Percentiles rank a stretch among this genome's conserved stretches.
These are phyloP conservation scores for Trichoderma lentiforme DNA, from an alignment of 2,329 filamentous ascomycete species.

Conservation along the genomic window DNA sequence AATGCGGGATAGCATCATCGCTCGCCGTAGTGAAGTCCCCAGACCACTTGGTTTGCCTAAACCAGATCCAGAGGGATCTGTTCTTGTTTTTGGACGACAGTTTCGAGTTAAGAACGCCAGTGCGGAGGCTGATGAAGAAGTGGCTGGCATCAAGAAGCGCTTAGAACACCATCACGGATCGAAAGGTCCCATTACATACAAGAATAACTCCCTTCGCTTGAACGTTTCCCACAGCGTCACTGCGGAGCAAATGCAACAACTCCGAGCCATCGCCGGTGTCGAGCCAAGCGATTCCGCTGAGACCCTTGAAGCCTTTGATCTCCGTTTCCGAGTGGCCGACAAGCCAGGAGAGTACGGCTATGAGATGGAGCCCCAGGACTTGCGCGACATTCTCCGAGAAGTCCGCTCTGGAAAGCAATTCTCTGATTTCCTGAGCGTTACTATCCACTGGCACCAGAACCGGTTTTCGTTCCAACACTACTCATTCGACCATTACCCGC, in stretches of 20 bases:
- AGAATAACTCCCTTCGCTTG: constrained; percentile 1
- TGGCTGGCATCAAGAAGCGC: not conserved
- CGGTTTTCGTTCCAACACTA: constrained; percentile 12
- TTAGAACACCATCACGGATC: not conserved
- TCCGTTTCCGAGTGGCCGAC: not conserved
- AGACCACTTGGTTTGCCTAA: not conserved
- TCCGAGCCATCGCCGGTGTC: not conserved
- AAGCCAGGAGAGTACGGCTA: constrained; percentile 3
- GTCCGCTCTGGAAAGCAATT: constrained; percentile 10
- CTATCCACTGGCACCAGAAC: constrained; percentile 13
- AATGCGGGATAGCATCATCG: not conserved
- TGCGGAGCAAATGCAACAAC: not conserved
- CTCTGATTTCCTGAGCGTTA: constrained; percentile 4
- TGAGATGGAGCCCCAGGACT: not conserved
- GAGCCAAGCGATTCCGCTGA: not conserved
- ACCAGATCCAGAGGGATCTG: not conserved
- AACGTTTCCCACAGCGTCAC: constrained; percentile 4
- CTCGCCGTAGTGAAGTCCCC: not conserved
- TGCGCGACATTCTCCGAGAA: constrained; percentile 9
- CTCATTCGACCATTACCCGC: constrained; percentile 11
- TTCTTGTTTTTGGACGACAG: not conserved
- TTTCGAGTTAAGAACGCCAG: not conserved
- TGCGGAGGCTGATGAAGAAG: not conserved
- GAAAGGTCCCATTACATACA: not conserved
- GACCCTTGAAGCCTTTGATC: not conserved